Evolutionary conservation across 2,329 filamentous ascomycete genomes (phyloP), one percentile per base, ranked within the genome.

Genomic region (Xylariaceae sp.): DNA sequence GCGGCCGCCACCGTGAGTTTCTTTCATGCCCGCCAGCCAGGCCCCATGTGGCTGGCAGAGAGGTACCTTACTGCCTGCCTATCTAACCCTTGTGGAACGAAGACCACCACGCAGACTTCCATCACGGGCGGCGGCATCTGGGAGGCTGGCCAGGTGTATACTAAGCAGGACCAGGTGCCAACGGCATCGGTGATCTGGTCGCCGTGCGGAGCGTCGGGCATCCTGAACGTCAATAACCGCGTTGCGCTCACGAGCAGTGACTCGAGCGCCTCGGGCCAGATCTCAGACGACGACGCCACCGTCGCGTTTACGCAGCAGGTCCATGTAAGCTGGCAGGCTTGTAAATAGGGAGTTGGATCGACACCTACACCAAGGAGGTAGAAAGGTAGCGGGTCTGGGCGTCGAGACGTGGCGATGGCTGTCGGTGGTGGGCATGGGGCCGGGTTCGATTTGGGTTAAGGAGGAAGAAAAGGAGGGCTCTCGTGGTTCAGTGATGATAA

Each of bases 201-300:
- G 52, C 77, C 76, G 3, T 79, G 77, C 66, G 77, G 77, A 53
- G 74, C 75, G 56, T 73, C 65, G 47, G 77, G 77, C 49, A 77
- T 79, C 60, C 74, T 79, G 64, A 79, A 79, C 68, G 70, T 79
- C 66, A 79, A 78, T 70, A 79, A 78, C 72, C 74, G 76, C 60
- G 75, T 79, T 49, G 71, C 73, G 18, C 68, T 79, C 45, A 73
- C 71, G 50, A 72, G 70, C 65, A 68, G 65, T 54, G 73, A 76
- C 66, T 40, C 60, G 44, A 66, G 62, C 19, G 76, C 75, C 55
- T 66, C 55, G 7, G 76, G 76, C 56, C 67, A 73, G 63, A 72
- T 78, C 67, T 76, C 75, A 18, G 73, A 78, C 65, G 76, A 78
- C 62, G 75, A 78, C 46, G 75, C 75, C 48, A 78, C 76, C 37